A percentile compares a stretch with the other conserved stretches of the same genome.
Conservation (phyloP, 306 rosid genomes). For the Cucurbita moschata region DNA sequence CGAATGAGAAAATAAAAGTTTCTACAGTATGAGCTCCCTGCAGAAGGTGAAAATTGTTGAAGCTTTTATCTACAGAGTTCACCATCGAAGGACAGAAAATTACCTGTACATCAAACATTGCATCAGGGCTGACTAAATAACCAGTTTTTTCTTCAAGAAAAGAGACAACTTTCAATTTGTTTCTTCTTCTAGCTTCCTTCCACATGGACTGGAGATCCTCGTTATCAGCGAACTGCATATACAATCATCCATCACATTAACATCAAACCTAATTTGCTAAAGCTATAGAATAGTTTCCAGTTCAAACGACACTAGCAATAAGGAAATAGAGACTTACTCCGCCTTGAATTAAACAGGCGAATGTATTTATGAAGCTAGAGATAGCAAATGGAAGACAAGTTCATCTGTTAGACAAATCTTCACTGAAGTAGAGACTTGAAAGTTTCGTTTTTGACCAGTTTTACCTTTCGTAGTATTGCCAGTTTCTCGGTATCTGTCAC, state of each 20-base stretch:
- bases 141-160: conserved; percentile 73
- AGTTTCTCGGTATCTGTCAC: conserved; percentile 65
- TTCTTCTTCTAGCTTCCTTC: conserved; percentile 65
- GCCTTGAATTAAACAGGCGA: background rate
- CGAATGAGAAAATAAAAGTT: background rate
- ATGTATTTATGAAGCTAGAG: background rate
- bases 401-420: background rate
- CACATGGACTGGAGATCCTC: conserved; percentile 73
- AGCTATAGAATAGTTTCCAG: background rate
- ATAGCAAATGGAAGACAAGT: background rate
- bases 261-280: background rate
- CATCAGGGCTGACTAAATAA: conserved; percentile 73
- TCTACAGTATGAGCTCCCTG: background rate
- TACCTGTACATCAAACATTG: conserved; percentile 93
- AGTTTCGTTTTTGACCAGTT: background rate
- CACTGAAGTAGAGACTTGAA: background rate
- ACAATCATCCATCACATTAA: background rate
- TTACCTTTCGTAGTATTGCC: conserved; percentile 23
- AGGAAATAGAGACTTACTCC: background rate
- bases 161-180: conserved; percentile 66
- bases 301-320: background rate
- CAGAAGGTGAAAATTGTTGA: background rate
- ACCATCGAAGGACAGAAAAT: conserved; percentile 1
- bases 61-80: background rate
- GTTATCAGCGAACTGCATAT: conserved; percentile 55